These are phyloP conservation scores for Sergeia podlipaevii DNA, from an alignment of 208 protist genomes.

Conservation along the genomic window DNA sequence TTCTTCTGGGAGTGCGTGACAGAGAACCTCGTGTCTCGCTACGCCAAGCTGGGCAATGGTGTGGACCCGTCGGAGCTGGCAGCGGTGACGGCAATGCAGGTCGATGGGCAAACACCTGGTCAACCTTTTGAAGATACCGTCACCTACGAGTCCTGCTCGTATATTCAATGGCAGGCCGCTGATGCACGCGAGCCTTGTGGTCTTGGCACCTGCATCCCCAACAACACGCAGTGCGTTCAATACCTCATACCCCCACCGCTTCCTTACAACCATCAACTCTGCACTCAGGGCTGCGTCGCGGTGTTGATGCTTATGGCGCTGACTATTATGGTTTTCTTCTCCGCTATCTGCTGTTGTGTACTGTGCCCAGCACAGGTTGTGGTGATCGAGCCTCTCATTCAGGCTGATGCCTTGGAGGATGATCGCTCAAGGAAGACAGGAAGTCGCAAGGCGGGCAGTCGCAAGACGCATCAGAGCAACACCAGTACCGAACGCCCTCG, in stretches of 20 bases:
- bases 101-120: conserved; percentile 31
- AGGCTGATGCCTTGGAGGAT: not conserved
- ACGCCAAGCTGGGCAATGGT: not conserved
- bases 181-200: conserved; percentile 46
- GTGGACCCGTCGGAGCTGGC: conserved; percentile 13
- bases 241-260: conserved; percentile 47
- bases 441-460: no score
- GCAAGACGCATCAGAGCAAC: conserved; percentile 8
- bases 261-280: conserved; percentile 37
- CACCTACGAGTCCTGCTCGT: conserved; percentile 30
- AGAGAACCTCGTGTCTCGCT: conserved; percentile 13
- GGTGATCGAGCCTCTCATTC: conserved; percentile 28
- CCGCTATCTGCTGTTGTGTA: conserved; percentile 27
- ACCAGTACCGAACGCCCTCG: not conserved
- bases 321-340: conserved; percentile 29
- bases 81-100: conserved; percentile 19
- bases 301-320: conserved; percentile 53
- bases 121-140: conserved; percentile 35
- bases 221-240: conserved; percentile 64
- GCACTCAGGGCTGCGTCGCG: conserved; percentile 57
- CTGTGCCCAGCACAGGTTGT: conserved; percentile 42
- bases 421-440: not conserved
- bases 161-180: conserved; percentile 36
- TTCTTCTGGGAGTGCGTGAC: conserved; percentile 42
- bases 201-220: conserved; percentile 50